Evolutionary conservation across 495 filamentous ascomycete genomes (phyloP).

Genomic region (Daldinia caldariorum): DNA sequence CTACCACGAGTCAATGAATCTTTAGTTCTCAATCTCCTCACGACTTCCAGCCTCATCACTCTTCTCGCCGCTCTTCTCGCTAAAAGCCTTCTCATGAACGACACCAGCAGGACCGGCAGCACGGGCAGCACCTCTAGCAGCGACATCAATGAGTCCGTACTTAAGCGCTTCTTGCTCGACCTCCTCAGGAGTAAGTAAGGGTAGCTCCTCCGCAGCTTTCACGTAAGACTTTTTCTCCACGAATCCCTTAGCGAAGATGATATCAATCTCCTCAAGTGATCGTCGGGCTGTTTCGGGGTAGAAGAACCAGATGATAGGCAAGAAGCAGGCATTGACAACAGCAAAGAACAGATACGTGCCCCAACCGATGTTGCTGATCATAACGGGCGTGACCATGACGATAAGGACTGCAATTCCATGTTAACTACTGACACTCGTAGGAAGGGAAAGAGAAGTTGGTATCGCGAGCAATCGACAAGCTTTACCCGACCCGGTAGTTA

Average conservation of each 20-base stretch:
- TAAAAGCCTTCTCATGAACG: conserved; percentile 38
- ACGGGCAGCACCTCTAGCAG: conserved; percentile 37
- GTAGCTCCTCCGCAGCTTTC: conserved; percentile 70
- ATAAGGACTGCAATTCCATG: conserved; percentile 53
- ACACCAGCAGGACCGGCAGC: conserved; percentile 34
- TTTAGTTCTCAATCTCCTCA: conserved; percentile 41
- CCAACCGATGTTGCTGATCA: conserved; percentile 74
- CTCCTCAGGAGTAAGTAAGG: conserved; percentile 69
- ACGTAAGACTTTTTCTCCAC: conserved; percentile 80
- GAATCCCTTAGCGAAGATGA: conserved; percentile 72
- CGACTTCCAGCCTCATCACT: conserved; percentile 38
- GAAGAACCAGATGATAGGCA: conserved; percentile 80
- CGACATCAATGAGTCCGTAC: conserved; percentile 65
- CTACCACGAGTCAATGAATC: conserved; percentile 13
- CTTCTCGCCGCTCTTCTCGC: conserved; percentile 43
- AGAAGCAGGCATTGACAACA: conserved; percentile 71
- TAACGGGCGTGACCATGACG: conserved; percentile 83
- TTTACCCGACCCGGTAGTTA: no score
- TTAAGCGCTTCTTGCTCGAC: conserved; percentile 69
- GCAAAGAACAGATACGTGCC: conserved; percentile 85
- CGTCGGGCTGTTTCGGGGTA: conserved; percentile 78
- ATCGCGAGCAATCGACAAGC: not conserved
- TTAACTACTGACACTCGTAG: conserved; percentile 19
- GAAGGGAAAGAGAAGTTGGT: not conserved
- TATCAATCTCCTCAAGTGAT: conserved; percentile 81